A percentile compares a stretch with the other conserved stretches of the same genome.
phyloP scores from a whole-genome alignment of 1,284 basidiomycete species.

The Gymnopus androsaceus region DNA sequence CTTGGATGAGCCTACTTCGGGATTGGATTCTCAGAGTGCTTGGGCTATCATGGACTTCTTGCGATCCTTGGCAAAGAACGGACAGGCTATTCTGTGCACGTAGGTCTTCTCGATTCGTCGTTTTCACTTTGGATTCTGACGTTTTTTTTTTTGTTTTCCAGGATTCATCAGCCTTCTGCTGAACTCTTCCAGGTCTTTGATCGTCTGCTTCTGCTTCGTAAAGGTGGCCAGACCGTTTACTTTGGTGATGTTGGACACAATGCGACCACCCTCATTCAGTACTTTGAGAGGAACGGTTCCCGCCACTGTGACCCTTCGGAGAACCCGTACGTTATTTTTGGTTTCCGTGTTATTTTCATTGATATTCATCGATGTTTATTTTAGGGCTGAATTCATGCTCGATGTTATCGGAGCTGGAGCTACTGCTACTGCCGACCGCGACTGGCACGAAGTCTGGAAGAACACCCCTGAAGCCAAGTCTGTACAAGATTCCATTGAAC shows the following conservation, averaged over 20 bases:
- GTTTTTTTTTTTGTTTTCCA: neutral
- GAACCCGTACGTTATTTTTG: conserved; percentile 43
- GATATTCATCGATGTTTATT: neutral
- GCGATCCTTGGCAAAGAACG: conserved; percentile 78
- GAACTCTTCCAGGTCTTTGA: conserved; percentile 77
- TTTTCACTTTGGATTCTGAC: neutral
- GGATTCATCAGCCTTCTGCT: conserved; percentile 68
- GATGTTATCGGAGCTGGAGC: conserved; percentile 71
- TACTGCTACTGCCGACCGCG: conserved; percentile 42
- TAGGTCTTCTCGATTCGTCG: conserved; percentile 41
- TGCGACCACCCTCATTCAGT: conserved; percentile 57
- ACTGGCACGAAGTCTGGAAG: conserved; percentile 52
- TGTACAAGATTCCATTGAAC: conserved; percentile 38
- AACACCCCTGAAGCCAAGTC: conserved; percentile 37
- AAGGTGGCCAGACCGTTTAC: conserved; percentile 77
- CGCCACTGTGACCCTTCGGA: conserved; percentile 44
- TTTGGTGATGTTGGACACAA: conserved; percentile 75
- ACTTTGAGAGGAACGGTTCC: conserved; percentile 69
- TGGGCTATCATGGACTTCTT: conserved; percentile 85
- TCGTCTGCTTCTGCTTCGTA: conserved; percentile 55
- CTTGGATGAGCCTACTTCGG: conserved; percentile 73
- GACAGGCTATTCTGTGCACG: conserved; percentile 78
- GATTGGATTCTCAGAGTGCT: conserved; percentile 87
- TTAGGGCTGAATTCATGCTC: conserved; percentile 69
- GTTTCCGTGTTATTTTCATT: neutral